Evolutionary conservation across 164 flowering plant species (phyloP).

Genomic region (Sextonia rubra): DNA sequence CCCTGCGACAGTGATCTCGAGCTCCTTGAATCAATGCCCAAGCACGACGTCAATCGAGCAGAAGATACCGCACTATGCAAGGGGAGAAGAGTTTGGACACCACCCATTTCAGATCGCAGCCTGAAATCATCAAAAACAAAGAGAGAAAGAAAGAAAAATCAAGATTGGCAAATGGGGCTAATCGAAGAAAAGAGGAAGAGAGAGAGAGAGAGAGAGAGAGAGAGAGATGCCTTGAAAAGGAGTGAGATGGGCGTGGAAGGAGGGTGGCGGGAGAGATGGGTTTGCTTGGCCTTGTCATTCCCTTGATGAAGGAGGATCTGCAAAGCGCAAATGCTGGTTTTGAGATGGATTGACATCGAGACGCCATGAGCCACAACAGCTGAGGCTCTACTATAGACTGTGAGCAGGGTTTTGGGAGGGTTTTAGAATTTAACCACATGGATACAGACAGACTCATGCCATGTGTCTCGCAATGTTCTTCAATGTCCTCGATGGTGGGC

Average conservation of each 20-base stretch:
- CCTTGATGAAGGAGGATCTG: constrained; percentile 31
- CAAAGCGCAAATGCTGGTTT: constrained; percentile 43
- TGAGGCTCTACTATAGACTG: no score
- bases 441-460: no score
- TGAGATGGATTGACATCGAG: constrained; percentile 64
- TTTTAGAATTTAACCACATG: no score
- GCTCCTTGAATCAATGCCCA: constrained; percentile 60
- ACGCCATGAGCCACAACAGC: no score
- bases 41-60: constrained; percentile 82
- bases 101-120: constrained; percentile 48
- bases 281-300: constrained; percentile 33
- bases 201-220: not conserved
- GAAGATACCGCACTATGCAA: constrained; percentile 75
- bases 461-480: no score
- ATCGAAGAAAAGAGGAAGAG: not conserved
- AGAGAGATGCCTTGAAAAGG: constrained; percentile 37
- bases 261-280: constrained; percentile 24
- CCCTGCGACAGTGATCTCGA: constrained; percentile 93
- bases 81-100: constrained; percentile 75
- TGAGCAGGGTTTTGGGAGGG: constrained; percentile 1
- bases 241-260: constrained; percentile 29
- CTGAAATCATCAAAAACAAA: constrained; percentile 27
- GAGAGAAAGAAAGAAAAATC: not conserved
- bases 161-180: not conserved
- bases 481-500: no score